Conservation (phyloP, 495 filamentous ascomycete species). For the Penicillium diatomitis region DNA sequence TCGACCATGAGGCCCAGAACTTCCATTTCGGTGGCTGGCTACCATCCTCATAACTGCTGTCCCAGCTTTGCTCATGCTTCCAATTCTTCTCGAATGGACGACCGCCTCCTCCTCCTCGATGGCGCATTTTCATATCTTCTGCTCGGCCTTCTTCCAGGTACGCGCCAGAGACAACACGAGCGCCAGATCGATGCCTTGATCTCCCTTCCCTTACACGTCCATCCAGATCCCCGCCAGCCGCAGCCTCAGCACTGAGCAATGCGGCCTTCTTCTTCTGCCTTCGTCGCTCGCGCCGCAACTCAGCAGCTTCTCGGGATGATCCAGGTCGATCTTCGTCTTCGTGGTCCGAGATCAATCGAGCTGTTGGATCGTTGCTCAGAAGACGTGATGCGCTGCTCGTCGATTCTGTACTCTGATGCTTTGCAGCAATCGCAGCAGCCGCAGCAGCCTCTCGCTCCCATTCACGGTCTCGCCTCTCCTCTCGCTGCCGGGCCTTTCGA, state of each 20-base stretch:
- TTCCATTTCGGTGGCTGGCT: slow-evolving; percentile 23
- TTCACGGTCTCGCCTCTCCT: slow-evolving; percentile 11
- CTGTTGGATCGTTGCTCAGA: slow-evolving; percentile 46
- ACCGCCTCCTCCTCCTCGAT: slow-evolving; percentile 26
- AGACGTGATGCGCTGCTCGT: slow-evolving; percentile 31
- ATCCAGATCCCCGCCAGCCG: slow-evolving; percentile 10
- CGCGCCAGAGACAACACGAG: slow-evolving; percentile 58
- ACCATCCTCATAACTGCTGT: slow-evolving; percentile 18
- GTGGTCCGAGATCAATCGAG: slow-evolving; percentile 51
- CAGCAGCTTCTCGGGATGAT: slow-evolving; percentile 16
- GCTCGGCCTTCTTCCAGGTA: slow-evolving; percentile 55
- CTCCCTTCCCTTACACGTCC: slow-evolving; percentile 18
- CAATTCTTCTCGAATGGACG: slow-evolving; percentile 19
- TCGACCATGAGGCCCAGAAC: slow-evolving; percentile 22
- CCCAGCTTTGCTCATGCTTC: slow-evolving; percentile 26
- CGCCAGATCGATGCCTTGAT: slow-evolving; percentile 37
- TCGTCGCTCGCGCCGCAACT: slow-evolving; percentile 30
- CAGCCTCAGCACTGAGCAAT: slow-evolving; percentile 18
- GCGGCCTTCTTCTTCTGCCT: slow-evolving; percentile 22
- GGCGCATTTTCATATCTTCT: slow-evolving; percentile 29
- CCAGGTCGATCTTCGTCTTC: slow-evolving; percentile 22
- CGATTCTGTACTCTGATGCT: slow-evolving; percentile 34
- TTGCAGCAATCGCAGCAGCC: slow-evolving; percentile 10
- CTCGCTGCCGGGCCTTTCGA: slow-evolving; percentile 13
- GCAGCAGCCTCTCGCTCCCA: slow-evolving; percentile 8